phyloP scores from a whole-genome alignment of 163 green algal species.

The Dunaliella salina region DNA sequence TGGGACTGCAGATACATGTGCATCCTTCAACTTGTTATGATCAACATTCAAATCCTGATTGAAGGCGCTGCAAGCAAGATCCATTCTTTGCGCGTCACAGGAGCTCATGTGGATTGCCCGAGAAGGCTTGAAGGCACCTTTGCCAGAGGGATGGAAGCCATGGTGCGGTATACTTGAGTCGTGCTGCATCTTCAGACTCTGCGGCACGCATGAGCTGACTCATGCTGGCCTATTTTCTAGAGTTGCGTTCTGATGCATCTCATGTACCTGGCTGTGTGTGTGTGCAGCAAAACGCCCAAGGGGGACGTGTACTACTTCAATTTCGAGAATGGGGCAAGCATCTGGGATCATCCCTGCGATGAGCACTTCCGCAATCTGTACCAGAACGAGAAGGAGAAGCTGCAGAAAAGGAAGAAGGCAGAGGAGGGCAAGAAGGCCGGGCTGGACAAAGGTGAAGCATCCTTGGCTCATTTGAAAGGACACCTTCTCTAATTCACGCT shows the following conservation, averaged over 20 bases:
- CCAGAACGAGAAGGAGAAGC: slow-evolving; percentile 50
- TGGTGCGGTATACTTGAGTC: slow-evolving; percentile 43
- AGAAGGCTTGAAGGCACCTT: slow-evolving; percentile 68
- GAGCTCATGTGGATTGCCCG: slow-evolving; percentile 78
- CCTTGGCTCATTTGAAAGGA: no score
- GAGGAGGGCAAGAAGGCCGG: not conserved
- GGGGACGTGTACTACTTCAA: slow-evolving; percentile 88
- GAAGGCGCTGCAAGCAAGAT: not conserved
- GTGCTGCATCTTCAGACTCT: no score
- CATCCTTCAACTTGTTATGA: not conserved
- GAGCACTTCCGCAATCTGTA: slow-evolving; percentile 48
- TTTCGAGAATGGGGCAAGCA: slow-evolving; percentile 68
- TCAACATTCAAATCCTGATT: not conserved
- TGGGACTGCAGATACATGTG: slow-evolving; percentile 1
- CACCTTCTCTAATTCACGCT: no score
- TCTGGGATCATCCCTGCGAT: slow-evolving; percentile 86
- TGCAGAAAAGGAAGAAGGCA: slow-evolving; percentile 22
- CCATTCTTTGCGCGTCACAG: slow-evolving; percentile 16
- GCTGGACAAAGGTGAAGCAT: not conserved
- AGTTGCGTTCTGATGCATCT: not conserved
- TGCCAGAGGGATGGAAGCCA: slow-evolving; percentile 78
- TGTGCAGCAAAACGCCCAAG: slow-evolving; percentile 59
- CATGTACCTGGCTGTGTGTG: no score
- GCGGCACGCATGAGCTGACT: not conserved
- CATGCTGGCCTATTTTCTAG: not conserved